Base-by-base conservation (phyloP, 441 rosid species). In the Metrosideros polymorpha region DNA sequence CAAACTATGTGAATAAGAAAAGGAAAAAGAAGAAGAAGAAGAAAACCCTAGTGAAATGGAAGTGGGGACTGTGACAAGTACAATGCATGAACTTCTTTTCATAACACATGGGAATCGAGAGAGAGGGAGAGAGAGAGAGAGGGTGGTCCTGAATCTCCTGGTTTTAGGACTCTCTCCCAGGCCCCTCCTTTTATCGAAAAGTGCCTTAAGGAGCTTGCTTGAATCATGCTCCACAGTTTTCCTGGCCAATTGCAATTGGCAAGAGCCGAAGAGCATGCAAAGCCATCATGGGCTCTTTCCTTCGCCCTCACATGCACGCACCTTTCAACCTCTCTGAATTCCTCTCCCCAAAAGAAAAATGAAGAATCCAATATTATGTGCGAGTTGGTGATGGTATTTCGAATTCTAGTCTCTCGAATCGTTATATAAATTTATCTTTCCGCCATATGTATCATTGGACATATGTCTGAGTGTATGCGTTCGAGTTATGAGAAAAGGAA, bases 51-150 rank as follows among this genome's bases (percentile, higher is more conserved):
- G 47, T 27, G 47, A 71, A 22, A 22, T 0, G 49, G 79, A 71
- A 71, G n/a, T 71, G 79, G 79, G 79, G 79, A 39, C 49, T 71
- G n/a, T 22, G 79, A 71, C 79, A 71, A 39, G 79, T 71, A 71
- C 79, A 71, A 39, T 71, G 79, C 79, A 12, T 39, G 79, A 71
- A 71, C 79, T 71, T 39, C 17, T 71, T 71, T 71, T 39, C 42
- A 71, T 5, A 39, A 39, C 47, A 71, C 79, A 71, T 71, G 79
- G 47, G 79, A 71, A 39, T 71, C n/a, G 49, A 25, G 55, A 52
- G 12, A 13, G 18, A 50, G 52, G 15, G 15, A 13, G 52, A 50
- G 52, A 50, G 52, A 50, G 52, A 15, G 39, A 39, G 49, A 71
- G 9, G 49, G 45, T 71, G 79, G 79, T 71, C 79, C 79, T 71